These are phyloP conservation scores for Galeopsis tetrahit DNA, from an alignment of 257 asterid species.

Conservation along the genomic window DNA sequence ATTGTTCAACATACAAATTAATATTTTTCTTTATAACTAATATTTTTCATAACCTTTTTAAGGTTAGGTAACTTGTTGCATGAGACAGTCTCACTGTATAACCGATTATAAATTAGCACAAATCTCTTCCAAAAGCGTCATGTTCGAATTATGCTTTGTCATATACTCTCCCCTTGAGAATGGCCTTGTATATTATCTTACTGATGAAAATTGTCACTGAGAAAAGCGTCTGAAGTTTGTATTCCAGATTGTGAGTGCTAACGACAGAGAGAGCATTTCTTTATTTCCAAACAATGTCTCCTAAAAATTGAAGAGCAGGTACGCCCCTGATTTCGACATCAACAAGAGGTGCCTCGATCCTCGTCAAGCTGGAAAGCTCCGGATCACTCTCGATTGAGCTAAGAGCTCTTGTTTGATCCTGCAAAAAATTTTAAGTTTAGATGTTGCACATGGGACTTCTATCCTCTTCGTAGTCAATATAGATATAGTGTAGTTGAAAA, in stretches of 20 bases:
- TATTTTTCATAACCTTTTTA: too few relatives aligned
- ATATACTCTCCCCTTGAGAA: background rate
- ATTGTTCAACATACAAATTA: too few relatives aligned
- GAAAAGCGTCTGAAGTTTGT: background rate
- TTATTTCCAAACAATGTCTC: slow-evolving; percentile 94
- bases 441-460: background rate
- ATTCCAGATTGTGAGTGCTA: slow-evolving; percentile 6
- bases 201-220: slow-evolving; percentile 16
- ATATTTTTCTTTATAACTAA: too few relatives aligned
- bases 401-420: slow-evolving; percentile 90
- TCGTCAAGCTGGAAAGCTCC: slow-evolving; percentile 70
- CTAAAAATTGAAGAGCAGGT: slow-evolving; percentile 97
- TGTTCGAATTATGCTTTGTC: too few relatives aligned
- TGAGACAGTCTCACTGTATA: too few relatives aligned
- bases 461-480: background rate
- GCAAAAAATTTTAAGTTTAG: slow-evolving; percentile 2
- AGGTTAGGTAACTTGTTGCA: too few relatives aligned
- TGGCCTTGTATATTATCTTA: background rate
- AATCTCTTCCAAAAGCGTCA: too few relatives aligned
- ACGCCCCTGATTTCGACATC: slow-evolving; percentile 98
- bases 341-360: slow-evolving; percentile 91
- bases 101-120: too few relatives aligned
- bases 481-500: background rate
- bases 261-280: slow-evolving; percentile 27
- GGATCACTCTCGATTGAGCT: slow-evolving; percentile 62